Percentiles rank a stretch among this genome's conserved stretches.
phyloP scores from a whole-genome alignment of 2,329 filamentous ascomycete species.

The Cadophora gregata region DNA sequence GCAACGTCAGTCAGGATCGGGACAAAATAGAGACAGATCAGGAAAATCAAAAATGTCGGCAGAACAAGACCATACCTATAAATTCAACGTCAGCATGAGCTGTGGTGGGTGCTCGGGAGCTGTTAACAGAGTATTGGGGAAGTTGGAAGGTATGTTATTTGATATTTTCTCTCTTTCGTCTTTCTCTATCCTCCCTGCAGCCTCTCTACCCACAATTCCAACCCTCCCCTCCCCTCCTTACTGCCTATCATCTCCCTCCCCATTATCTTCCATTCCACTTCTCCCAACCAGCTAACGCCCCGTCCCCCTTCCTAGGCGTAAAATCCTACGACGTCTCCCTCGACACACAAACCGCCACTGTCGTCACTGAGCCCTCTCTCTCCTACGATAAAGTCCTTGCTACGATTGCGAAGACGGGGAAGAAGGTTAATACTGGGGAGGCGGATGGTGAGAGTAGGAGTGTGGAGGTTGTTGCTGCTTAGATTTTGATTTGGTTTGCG shows the following conservation, averaged over 20 bases:
- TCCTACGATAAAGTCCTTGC: constrained; percentile 80
- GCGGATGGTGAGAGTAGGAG: constrained; percentile 68
- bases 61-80: constrained; percentile 84
- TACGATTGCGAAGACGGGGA: constrained; percentile 95
- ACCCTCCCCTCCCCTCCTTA: no score
- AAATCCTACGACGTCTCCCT: constrained; percentile 88
- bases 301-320: constrained; percentile 64
- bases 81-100: constrained; percentile 93
- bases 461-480: constrained; percentile 49
- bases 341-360: constrained; percentile 80
- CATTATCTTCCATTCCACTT: not conserved
- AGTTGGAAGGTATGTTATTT: constrained; percentile 77
- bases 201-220: no score
- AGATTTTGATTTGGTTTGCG: not conserved
- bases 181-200: not conserved
- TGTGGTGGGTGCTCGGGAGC: constrained; percentile 97
- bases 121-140: constrained; percentile 89
- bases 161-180: not conserved
- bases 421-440: constrained; percentile 81
- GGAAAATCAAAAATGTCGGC: constrained; percentile 29
- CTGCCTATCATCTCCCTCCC: not conserved
- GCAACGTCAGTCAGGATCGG: not conserved
- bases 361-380: constrained; percentile 74
- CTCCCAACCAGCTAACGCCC: constrained; percentile 11
- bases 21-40: not conserved